Percentiles rank a stretch among this genome's conserved stretches.
These are phyloP conservation scores for Auricularia auricula-judae DNA, from an alignment of 768 basidiomycete species.

Conservation along the genomic window DNA sequence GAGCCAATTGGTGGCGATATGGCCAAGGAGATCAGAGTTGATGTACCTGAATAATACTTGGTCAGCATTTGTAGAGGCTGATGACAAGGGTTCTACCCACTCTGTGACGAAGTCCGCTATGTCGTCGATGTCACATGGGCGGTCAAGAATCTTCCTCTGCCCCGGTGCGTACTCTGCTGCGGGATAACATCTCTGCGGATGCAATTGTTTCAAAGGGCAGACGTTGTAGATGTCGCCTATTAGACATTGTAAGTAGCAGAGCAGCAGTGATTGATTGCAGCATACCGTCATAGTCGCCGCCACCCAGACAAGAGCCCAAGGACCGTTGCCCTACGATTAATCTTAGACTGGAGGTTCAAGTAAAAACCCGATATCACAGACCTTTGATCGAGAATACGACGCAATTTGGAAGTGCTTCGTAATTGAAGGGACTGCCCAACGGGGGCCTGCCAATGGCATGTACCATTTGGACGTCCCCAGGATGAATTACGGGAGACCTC, in stretches of 20 bases:
- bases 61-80: neutral
- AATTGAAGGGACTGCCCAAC: slow-evolving; percentile 35
- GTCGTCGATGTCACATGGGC: slow-evolving; percentile 46
- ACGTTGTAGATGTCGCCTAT: slow-evolving; percentile 39
- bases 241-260: too few species aligned
- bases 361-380: slow-evolving; percentile 24
- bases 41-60: too few species aligned
- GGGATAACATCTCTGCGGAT: slow-evolving; percentile 17
- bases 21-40: slow-evolving; percentile 17
- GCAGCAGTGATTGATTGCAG: too few species aligned
- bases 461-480: slow-evolving; percentile 54
- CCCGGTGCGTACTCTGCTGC: slow-evolving; percentile 45
- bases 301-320: slow-evolving; percentile 40
- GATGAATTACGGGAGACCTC: slow-evolving; percentile 58
- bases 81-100: slow-evolving; percentile 35
- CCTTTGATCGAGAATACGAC: slow-evolving; percentile 30
- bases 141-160: slow-evolving; percentile 30
- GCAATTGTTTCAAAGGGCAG: slow-evolving; percentile 24
- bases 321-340: neutral
- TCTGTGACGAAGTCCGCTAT: slow-evolving; percentile 62
- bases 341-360: neutral
- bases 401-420: slow-evolving; percentile 19
- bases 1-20: slow-evolving; percentile 50
- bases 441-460: slow-evolving; percentile 51
- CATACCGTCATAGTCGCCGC: slow-evolving; percentile 56